These are phyloP conservation scores for Gymnopilus junonius DNA, from an alignment of 768 basidiomycete genomes.

Conservation along the genomic window DNA sequence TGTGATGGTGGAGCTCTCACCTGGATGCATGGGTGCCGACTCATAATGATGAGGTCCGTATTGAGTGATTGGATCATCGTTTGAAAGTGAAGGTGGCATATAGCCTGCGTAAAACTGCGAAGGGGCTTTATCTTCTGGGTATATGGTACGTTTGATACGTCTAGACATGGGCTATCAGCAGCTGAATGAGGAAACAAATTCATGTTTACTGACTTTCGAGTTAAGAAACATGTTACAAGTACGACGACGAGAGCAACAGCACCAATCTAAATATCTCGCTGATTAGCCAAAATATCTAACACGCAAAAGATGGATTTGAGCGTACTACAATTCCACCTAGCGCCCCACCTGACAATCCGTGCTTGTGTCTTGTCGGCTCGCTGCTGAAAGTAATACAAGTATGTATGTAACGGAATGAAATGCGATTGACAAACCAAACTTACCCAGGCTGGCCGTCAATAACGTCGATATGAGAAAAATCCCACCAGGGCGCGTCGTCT, in stretches of 20 bases:
- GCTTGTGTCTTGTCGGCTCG: background rate
- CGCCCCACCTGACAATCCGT: background rate
- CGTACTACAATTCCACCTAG: background rate
- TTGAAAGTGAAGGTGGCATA: background rate
- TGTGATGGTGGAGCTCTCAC: too few species aligned
- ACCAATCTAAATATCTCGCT: background rate
- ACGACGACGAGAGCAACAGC: background rate
- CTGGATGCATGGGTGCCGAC: background rate
- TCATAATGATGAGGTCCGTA: background rate
- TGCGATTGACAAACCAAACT: background rate
- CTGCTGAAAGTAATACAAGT: background rate
- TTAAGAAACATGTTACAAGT: background rate
- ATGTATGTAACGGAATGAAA: background rate
- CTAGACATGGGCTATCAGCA: background rate
- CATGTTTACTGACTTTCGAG: background rate
- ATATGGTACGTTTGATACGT: background rate
- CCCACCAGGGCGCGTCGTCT: conserved; percentile 5
- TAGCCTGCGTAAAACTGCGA: background rate
- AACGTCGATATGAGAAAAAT: conserved; percentile 5
- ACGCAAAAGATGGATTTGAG: background rate
- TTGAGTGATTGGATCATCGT: background rate
- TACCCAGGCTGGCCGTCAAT: background rate
- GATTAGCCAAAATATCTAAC: background rate
- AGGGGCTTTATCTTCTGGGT: background rate
- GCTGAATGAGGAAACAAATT: too few species aligned